phyloP scores from a whole-genome alignment of 2,329 filamentous ascomycete species.

The Cordyceps cicadae region DNA sequence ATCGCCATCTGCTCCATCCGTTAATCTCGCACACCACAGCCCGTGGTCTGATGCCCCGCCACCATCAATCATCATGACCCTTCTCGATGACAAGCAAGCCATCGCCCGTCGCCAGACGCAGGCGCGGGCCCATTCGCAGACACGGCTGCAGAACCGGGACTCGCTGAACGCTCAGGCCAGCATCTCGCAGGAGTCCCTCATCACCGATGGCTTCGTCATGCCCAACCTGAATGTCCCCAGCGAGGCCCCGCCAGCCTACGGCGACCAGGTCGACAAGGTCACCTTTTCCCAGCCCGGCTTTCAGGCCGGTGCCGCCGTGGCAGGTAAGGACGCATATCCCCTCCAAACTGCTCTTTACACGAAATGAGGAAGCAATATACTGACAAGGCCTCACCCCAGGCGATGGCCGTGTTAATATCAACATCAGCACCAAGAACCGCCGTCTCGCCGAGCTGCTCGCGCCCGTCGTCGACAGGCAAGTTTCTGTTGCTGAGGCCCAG shows the following conservation, averaged over 20 bases:
- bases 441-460: slow-evolving; percentile 59
- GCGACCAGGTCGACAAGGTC: slow-evolving; percentile 46
- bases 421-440: slow-evolving; percentile 62
- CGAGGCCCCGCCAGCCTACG: slow-evolving; percentile 50
- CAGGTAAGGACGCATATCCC: slow-evolving; percentile 28
- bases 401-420: slow-evolving; percentile 72
- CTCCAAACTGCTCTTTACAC: not conserved
- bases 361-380: not conserved
- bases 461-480: slow-evolving; percentile 52
- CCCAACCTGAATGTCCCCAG: slow-evolving; percentile 33
- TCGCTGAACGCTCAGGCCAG: not conserved
- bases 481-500: slow-evolving; percentile 36
- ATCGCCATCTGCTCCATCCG: not conserved
- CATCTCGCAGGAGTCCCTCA: slow-evolving; percentile 20
- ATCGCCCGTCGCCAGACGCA: slow-evolving; percentile 14
- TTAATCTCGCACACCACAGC: not conserved
- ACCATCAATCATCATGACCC: slow-evolving; percentile 17
- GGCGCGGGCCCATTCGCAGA: not conserved
- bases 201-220: slow-evolving; percentile 32
- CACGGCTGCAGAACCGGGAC: not conserved
- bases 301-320: slow-evolving; percentile 52
- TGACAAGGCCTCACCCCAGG: slow-evolving; percentile 30
- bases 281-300: slow-evolving; percentile 55
- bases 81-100: slow-evolving; percentile 21
- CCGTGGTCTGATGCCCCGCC: slow-evolving; percentile 1